Base-by-base conservation (phyloP, 2,329 filamentous ascomycete species). In the Ambrosiella beaveri region DNA sequence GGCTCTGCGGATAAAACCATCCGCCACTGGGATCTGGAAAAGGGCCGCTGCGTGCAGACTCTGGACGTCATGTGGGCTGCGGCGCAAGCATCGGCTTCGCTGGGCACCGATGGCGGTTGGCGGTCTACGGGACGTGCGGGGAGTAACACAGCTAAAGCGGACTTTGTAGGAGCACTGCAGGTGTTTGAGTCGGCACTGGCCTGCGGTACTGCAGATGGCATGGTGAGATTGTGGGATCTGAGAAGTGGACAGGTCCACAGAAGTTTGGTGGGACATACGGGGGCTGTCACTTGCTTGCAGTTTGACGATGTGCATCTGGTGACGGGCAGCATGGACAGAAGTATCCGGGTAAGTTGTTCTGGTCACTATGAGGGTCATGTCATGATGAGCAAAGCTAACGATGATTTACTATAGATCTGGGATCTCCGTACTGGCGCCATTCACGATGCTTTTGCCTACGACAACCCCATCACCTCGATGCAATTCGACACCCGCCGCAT, bases 61-160 rank as follows among this genome's bases (percentile, higher is more conserved):
- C 75, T 98, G 54, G 93, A 98, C 70, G 91, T 98, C 6, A 86
- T 98, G 68, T 98, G 93, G 93, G 93, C 93, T 8, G 90, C 93
- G 3, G 90, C 93, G 1, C 90, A 96, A 71, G 88, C 88, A 11
- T 86, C 83, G 8, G 81, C 83, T 44, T 83, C 80, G 4, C 76
- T 87, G 58, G 77, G 77, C 55, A 76, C 79, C 1, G 80, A 82
- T 57, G 74, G 73, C 54, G 71, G 73, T 61, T 97, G 90, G 90
- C 79, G 87, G 62, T 84, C 86, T 56, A 81, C 84, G 1, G 79
- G 77, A 13, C 82, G 86, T 54, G 68, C 82, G 13, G 51, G 51
- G 3, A n/a, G 11, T 7, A 40, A 50, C 15, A 49, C 52, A 15
- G 54, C 59, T 8, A 76, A 81, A 54, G 89, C 91, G 0, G 88